Evolutionary conservation across 2,329 filamentous ascomycete genomes (phyloP), one percentile per base, ranked within the genome.

Genomic region (Bimuria novae-zelandiae): DNA sequence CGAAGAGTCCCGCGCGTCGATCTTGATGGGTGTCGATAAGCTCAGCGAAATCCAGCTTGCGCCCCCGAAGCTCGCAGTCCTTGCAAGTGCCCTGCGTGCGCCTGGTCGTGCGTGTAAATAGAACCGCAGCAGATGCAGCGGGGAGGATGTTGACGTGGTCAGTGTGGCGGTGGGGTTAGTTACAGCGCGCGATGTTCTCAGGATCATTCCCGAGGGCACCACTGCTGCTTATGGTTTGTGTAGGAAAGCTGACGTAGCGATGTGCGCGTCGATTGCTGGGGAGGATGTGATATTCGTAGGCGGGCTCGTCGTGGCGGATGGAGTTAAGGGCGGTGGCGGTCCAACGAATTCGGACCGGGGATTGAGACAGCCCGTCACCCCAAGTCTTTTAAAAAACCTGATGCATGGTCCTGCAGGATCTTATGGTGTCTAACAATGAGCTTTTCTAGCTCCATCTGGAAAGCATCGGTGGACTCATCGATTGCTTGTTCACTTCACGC

Each of bases 51-150:
- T 68, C 25, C 68, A 72, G 7, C 63, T 65, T 3, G 69, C 70
- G 55, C 69, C 64, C 4, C 66, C 60, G 42, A 73, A 66, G 5
- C 69, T 64, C 8, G 63, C 65, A 12, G 66, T 68, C 50, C 58
- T 70, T 12, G 61, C 60, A 12, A 70, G 17, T 12, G 60, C 52
- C 12, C 59, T 56, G 16, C 62, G 56, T 42, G 65, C 59, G 49
- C 44, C 58, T n/a, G 63, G 60, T 48, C 64, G 60, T 8, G 60
- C 44, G 25, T 47, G 55, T 22, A 69, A 25, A 45, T 64, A 65
- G 21, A 57, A 59, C 60, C 69, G 67, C 60, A 74, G 67, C 69
- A 69, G 61, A 54, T 65, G 69, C 61, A 72, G 64, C 63, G 69
- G 68, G 51, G 71, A 61, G 29, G 53, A 59, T 25, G 61, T 52